A percentile compares a stretch with the other conserved stretches of the same genome.
Conservation (phyloP, 306 rosid genomes). For the Hylodesmum podocarpum region DNA sequence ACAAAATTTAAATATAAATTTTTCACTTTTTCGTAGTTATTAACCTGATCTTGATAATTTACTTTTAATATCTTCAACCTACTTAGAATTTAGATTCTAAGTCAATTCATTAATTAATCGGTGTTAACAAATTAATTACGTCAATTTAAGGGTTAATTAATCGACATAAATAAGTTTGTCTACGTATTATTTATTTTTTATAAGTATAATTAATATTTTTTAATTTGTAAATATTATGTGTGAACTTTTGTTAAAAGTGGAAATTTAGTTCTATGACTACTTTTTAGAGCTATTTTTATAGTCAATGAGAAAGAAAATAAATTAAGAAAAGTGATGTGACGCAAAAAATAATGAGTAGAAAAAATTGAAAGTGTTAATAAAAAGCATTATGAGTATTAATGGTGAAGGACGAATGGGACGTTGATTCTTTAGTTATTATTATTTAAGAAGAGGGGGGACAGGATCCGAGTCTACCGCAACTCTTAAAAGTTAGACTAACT, state of each 20-base stretch:
- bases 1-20: too few species aligned
- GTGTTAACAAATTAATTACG: too few species aligned
- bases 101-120: too few species aligned
- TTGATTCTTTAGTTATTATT: neutral
- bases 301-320: neutral
- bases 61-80: too few species aligned
- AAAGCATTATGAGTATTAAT: neutral
- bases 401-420: neutral
- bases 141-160: too few species aligned
- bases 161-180: too few species aligned
- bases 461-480: slow-evolving; percentile 96
- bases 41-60: too few species aligned
- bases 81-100: too few species aligned
- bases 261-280: neutral
- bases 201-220: neutral
- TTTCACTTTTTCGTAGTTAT: too few species aligned
- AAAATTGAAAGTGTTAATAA: neutral
- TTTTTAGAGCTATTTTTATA: neutral
- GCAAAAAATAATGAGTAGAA: neutral
- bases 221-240: neutral
- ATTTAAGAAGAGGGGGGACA: slow-evolving; percentile 41
- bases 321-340: neutral
- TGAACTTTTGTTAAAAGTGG: neutral
- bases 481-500: slow-evolving; percentile 41
- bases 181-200: too few species aligned